phyloP scores from a whole-genome alignment of 106 monocot species.

The Acanthochlamys bracteata region DNA sequence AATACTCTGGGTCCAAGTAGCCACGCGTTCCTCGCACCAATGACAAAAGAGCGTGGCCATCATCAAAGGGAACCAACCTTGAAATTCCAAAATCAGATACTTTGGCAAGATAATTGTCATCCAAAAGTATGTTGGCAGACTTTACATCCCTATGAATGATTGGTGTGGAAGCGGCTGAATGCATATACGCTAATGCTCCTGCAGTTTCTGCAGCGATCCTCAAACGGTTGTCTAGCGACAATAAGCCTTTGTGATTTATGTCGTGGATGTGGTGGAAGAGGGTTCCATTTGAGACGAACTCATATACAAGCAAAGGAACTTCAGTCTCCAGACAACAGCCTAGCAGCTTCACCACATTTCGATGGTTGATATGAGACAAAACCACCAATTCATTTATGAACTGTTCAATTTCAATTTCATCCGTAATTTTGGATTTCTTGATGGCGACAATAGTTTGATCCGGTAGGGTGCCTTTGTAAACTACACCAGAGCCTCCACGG shows the following conservation, averaged over 20 bases:
- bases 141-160: constrained; percentile 9
- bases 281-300: background rate
- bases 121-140: constrained; percentile 1
- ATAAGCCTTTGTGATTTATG: background rate
- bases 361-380: constrained; percentile 6
- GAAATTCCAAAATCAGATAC: constrained; percentile 9
- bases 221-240: background rate
- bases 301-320: constrained; percentile 7
- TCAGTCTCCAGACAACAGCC: constrained; percentile 6
- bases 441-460: constrained; percentile 2
- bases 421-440: background rate
- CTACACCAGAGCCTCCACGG: constrained; percentile 2
- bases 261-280: background rate
- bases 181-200: background rate
- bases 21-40: background rate
- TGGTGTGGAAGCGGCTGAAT: background rate
- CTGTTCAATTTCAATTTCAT: constrained; percentile 1
- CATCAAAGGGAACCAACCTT: background rate
- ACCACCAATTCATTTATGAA: constrained; percentile 7
- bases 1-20: background rate
- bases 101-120: constrained; percentile 2
- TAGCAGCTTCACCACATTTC: constrained; percentile 7
- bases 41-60: background rate
- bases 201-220: constrained; percentile 6
- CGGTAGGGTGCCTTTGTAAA: constrained; percentile 5